Percentiles rank a stretch among this genome's conserved stretches.
Conservation (phyloP, 371 early-diverging fungal genomes). For the Mortierella sp. region DNA sequence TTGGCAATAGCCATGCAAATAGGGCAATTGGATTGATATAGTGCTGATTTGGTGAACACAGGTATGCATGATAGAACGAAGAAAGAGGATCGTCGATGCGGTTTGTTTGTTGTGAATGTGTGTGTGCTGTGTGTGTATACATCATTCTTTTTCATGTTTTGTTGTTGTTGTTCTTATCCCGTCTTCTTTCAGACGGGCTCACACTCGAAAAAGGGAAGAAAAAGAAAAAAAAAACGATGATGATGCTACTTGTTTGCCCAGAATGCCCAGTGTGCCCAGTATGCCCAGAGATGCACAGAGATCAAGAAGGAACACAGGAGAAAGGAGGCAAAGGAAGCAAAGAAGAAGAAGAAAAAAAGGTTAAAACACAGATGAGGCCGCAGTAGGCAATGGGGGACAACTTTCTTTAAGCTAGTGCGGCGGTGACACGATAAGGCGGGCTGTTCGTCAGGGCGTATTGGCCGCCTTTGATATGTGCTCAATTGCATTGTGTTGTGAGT, state of each 20-base stretch:
- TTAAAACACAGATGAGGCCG: not conserved
- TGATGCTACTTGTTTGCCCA: not conserved
- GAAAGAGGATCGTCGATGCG: too few relatives aligned
- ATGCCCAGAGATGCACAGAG: not conserved
- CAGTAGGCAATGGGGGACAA: not conserved
- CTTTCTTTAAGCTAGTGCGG: not conserved
- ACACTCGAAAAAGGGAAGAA: not conserved
- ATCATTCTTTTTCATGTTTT: not conserved
- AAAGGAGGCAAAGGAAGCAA: not conserved
- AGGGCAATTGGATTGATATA: too few relatives aligned
- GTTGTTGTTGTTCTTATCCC: not conserved
- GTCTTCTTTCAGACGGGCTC: not conserved
- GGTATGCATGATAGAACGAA: too few relatives aligned
- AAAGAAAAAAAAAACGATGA: not conserved
- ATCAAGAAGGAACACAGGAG: too few relatives aligned
- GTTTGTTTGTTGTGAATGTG: too few relatives aligned
- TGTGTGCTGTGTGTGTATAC: too few relatives aligned
- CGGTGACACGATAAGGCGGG: not conserved
- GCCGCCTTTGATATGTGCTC: too few relatives aligned
- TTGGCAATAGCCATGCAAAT: too few relatives aligned
- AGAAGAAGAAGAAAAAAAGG: not conserved
- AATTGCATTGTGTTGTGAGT: too few relatives aligned
- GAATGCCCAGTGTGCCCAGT: not conserved
- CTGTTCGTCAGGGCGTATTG: not conserved
- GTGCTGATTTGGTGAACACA: too few relatives aligned